A percentile compares a stretch with the other conserved stretches of the same genome.
phyloP scores from a whole-genome alignment of 2,329 filamentous ascomycete species.

The Clarireedia sp. region DNA sequence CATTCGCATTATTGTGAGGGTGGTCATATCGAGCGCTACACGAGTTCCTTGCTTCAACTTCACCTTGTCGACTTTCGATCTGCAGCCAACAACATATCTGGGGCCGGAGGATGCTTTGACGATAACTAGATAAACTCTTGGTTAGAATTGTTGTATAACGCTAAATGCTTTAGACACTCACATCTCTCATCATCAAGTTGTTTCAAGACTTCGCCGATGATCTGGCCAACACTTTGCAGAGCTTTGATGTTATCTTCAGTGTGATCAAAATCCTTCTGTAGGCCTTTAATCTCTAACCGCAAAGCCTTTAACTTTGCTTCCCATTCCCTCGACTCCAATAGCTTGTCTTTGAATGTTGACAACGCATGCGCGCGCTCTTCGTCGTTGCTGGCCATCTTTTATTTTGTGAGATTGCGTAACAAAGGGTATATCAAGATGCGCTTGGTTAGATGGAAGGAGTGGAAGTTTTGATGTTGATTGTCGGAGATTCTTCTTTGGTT shows the following conservation, averaged over 20 bases:
- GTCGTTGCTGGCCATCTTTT: constrained; percentile 28
- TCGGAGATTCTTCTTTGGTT: not conserved
- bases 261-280: constrained; percentile 91
- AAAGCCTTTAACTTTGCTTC: constrained; percentile 94
- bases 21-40: constrained; percentile 98
- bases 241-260: constrained; percentile 99
- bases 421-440: not conserved
- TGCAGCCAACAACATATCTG: constrained; percentile 95
- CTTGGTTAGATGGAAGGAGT: not conserved
- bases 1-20: constrained; percentile 99
- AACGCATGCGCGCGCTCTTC: constrained; percentile 60
- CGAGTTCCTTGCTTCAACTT: constrained; percentile 98
- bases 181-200: constrained; percentile 98
- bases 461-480: not conserved
- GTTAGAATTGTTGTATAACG: constrained; percentile 17
- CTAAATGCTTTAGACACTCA: constrained; percentile 40
- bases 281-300: constrained; percentile 88
- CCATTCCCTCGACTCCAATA: constrained; percentile 95
- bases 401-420: not conserved
- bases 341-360: constrained; percentile 68
- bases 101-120: constrained; percentile 97
- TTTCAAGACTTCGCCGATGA: constrained; percentile 98
- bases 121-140: constrained; percentile 57
- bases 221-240: constrained; percentile 96
- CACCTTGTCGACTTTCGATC: constrained; percentile 93